Base-by-base conservation (phyloP, 805 yeast species). In the Scheffersomyces coipomensis region DNA sequence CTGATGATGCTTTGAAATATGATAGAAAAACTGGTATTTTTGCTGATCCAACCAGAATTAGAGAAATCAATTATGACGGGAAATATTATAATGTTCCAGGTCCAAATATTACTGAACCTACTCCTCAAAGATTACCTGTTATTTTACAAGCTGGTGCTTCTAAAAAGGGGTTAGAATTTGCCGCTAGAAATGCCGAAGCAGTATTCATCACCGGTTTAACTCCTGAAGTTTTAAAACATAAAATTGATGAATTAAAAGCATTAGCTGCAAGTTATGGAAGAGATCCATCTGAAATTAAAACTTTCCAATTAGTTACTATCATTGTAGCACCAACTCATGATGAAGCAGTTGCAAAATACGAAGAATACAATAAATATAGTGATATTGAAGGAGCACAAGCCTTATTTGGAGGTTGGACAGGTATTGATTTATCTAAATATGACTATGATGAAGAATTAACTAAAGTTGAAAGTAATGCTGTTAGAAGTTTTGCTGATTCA, bases 121-220 rank as follows among this genome's bases (percentile, higher is more conserved):
- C 73, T 9, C 39, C 46, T 12, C 76, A 71, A 44, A 54, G 73
- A 35, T 51, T 72, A 7, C 76, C 76, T 1, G 64, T 72, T 8
- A 49, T 71, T 27, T 56, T 71, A 34, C 74, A 70, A 48, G 76
- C 76, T 2, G 76, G 76, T 4, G 55, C 69, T 11, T 70, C 76
- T 3, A 50, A 61, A n/a, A 56, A 57, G 17, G 76, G 76, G 4
- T 51, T 58, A 23, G 67, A 66, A 17, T 56, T 68, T 39, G 76
- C 72, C 0, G 73, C 76, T 8, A 61, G 59, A 43, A 55, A 64
- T 45, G 75, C 75, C 1, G 76, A 71, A 45, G 65, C 62, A 8
- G 63, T 68, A 2, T 72, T 71, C 43, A 52, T 62, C n/a, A 56
- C 61, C 19, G 65, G 63, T 11, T 48, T 55, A 29, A 56, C 65